phyloP scores from a whole-genome alignment of 1,284 basidiomycete genomes.

The Tilletia caries region DNA sequence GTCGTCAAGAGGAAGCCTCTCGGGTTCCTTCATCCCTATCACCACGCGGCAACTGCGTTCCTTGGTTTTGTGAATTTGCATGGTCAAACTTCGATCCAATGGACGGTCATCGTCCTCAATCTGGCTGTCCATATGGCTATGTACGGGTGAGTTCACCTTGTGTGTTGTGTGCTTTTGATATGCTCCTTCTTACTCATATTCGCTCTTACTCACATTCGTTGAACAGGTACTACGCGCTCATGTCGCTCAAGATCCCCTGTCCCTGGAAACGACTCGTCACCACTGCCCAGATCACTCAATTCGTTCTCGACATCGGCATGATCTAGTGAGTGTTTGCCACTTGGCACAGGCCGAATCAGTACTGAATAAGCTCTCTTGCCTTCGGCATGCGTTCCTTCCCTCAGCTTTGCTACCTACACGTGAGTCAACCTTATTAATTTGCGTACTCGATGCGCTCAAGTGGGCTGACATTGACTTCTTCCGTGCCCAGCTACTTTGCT shows the following conservation, averaged over 20 bases:
- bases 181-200: background rate
- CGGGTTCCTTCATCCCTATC: constrained; percentile 95
- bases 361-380: background rate
- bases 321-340: constrained; percentile 23
- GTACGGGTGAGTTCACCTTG: constrained; percentile 60
- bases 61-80: constrained; percentile 92
- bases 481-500: constrained; percentile 30
- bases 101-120: constrained; percentile 92
- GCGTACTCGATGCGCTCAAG: background rate
- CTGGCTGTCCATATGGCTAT: constrained; percentile 93
- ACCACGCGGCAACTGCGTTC: constrained; percentile 95
- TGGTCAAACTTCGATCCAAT: constrained; percentile 71
- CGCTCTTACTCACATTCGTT: constrained; percentile 12
- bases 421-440: background rate
- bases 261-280: constrained; percentile 93
- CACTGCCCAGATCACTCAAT: constrained; percentile 77
- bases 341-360: background rate
- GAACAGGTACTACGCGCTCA: constrained; percentile 46
- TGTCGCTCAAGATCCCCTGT: constrained; percentile 40
- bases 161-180: constrained; percentile 6
- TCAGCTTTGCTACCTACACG: constrained; percentile 18
- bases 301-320: constrained; percentile 31
- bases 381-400: background rate
- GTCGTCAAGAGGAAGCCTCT: constrained; percentile 97
- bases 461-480: background rate